A percentile compares a stretch with the other conserved stretches of the same genome.
These are phyloP conservation scores for Globisporangium nunn DNA, from an alignment of 352 stramenopile species.

Conservation along the genomic window DNA sequence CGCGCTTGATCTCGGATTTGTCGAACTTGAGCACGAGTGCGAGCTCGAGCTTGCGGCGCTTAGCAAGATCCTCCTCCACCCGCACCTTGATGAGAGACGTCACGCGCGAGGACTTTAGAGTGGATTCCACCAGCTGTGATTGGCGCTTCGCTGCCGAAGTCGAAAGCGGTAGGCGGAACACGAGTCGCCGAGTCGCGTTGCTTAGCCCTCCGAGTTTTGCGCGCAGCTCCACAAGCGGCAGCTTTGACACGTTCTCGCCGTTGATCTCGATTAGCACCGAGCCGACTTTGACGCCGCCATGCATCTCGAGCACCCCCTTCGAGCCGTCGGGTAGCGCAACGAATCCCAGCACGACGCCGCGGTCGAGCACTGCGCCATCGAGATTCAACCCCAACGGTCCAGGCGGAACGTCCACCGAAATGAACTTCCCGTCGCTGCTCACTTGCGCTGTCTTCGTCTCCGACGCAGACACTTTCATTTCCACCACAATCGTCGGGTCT, in stretches of 20 bases:
- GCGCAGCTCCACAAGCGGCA: conserved; percentile 29
- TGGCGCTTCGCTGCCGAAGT: conserved; percentile 3
- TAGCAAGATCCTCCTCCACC: conserved; percentile 31
- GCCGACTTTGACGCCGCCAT: conserved; percentile 43
- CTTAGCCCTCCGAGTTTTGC: conserved; percentile 35
- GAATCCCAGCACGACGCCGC: conserved; percentile 62
- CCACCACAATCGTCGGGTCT: conserved; percentile 10
- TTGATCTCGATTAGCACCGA: conserved; percentile 64
- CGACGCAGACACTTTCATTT: conserved; percentile 1
- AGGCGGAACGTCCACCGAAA: conserved; percentile 36
- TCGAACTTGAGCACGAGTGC: conserved; percentile 59
- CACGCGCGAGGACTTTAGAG: not conserved
- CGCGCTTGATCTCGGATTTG: conserved; percentile 34
- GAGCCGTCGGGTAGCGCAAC: conserved; percentile 46
- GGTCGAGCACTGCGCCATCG: conserved; percentile 34
- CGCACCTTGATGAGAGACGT: conserved; percentile 5
- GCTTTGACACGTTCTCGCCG: conserved; percentile 46
- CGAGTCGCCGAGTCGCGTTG: conserved; percentile 27
- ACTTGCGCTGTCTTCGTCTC: not conserved
- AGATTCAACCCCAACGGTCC: conserved; percentile 65
- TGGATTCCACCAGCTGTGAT: not conserved
- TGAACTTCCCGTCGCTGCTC: conserved; percentile 5
- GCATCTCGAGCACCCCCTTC: conserved; percentile 37
- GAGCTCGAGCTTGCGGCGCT: conserved; percentile 63
- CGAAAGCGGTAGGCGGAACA: conserved; percentile 35